phyloP scores from a whole-genome alignment of 2,329 filamentous ascomycete genomes.

The Cladosporium velox region DNA sequence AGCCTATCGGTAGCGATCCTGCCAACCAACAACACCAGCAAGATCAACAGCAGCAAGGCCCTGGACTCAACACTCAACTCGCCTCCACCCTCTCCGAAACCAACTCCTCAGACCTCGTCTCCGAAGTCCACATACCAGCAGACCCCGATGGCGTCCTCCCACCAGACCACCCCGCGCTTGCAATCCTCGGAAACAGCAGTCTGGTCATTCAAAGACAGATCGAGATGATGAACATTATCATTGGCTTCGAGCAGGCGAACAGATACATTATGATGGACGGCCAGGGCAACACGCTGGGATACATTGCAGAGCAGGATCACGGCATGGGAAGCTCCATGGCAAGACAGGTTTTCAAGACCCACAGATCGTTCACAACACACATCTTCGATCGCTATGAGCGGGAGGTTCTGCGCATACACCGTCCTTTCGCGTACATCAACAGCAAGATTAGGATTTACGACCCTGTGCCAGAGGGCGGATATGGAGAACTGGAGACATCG shows the following conservation, averaged over 20 bases:
- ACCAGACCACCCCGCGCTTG: constrained; percentile 58
- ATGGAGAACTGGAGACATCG: constrained; percentile 34
- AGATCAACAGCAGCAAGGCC: neutral
- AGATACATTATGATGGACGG: constrained; percentile 67
- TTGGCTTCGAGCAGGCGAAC: constrained; percentile 68
- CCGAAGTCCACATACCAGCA: constrained; percentile 63
- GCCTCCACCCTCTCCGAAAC: constrained; percentile 49
- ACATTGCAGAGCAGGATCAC: constrained; percentile 64
- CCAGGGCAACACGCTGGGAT: constrained; percentile 63
- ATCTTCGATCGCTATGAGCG: constrained; percentile 63
- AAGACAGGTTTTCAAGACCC: constrained; percentile 62
- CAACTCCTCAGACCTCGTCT: constrained; percentile 53
- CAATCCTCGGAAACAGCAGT: constrained; percentile 61
- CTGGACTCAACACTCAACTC: constrained; percentile 36
- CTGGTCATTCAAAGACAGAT: constrained; percentile 64
- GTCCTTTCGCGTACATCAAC: constrained; percentile 66
- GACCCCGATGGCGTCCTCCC: constrained; percentile 62
- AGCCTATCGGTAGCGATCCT: neutral
- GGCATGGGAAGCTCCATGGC: constrained; percentile 58
- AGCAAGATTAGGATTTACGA: constrained; percentile 60
- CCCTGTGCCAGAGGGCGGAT: constrained; percentile 46
- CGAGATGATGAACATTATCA: constrained; percentile 66
- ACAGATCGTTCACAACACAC: constrained; percentile 65
- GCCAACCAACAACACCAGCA: constrained; percentile 23
- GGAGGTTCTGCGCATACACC: constrained; percentile 63